Evolutionary conservation across 495 filamentous ascomycete species (phyloP).

Genomic region (Neurospora sp.): DNA sequence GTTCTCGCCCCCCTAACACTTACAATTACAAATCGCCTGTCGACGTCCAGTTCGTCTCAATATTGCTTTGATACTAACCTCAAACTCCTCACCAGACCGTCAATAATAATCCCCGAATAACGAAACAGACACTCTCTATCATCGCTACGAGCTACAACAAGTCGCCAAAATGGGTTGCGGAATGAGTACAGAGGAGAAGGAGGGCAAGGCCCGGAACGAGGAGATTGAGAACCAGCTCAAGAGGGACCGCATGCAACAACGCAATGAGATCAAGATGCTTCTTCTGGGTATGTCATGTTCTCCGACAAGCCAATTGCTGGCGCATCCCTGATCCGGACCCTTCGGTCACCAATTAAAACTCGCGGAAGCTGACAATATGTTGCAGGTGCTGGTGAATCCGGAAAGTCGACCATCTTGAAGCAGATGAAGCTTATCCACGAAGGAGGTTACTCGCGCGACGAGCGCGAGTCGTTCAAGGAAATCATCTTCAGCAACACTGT

Average conservation of each 20-base stretch:
- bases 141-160: slow-evolving; percentile 10
- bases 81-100: background rate
- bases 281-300: slow-evolving; percentile 65
- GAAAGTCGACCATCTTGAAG: slow-evolving; percentile 98
- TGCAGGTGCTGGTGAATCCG: slow-evolving; percentile 95
- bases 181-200: slow-evolving; percentile 99
- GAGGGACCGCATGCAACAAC: slow-evolving; percentile 87
- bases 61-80: background rate
- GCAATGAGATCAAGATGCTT: slow-evolving; percentile 99
- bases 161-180: slow-evolving; percentile 90
- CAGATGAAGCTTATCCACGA: slow-evolving; percentile 95
- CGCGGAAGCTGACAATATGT: slow-evolving; percentile 7
- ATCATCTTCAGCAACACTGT: slow-evolving; percentile 98
- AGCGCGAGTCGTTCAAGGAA: slow-evolving; percentile 81
- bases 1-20: background rate
- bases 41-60: background rate
- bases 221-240: slow-evolving; percentile 98
- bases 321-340: background rate
- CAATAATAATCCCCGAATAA: background rate
- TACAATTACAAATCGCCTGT: background rate
- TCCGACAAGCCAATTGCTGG: background rate
- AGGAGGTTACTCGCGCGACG: slow-evolving; percentile 68
- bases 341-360: background rate
- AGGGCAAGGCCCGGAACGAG: slow-evolving; percentile 98
- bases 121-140: slow-evolving; percentile 10